phyloP scores from a whole-genome alignment of 2,329 filamentous ascomycete genomes.

The Stenocarpella maydis region DNA sequence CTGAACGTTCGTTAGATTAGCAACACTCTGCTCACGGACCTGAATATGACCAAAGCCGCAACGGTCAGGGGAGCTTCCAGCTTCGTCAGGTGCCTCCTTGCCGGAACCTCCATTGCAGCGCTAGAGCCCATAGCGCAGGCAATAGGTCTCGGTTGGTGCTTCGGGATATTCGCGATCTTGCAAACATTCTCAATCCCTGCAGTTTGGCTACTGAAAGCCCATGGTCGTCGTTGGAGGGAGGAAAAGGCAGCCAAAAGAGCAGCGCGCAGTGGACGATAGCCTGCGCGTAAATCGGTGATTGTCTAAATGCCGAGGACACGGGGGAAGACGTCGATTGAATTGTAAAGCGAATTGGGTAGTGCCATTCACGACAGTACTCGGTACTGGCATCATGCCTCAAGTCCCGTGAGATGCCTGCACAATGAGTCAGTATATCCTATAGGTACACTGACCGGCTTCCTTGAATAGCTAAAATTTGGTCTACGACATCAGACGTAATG shows the following conservation, averaged over 20 bases:
- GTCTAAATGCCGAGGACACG: too few species aligned
- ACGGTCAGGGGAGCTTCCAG: not conserved
- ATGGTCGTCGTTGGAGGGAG: not conserved
- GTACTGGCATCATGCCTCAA: too few species aligned
- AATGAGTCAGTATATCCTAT: too few species aligned
- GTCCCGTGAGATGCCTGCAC: too few species aligned
- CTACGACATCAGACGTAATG: too few species aligned
- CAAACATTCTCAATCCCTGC: not conserved
- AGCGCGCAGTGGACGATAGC: not conserved
- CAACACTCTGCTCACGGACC: slow-evolving; percentile 4
- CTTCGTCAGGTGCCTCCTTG: slow-evolving; percentile 3
- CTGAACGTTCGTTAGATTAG: not conserved
- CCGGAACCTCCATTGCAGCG: not conserved
- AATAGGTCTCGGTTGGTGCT: not conserved
- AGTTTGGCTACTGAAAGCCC: slow-evolving; percentile 1
- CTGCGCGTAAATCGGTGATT: too few species aligned
- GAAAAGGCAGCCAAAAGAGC: not conserved
- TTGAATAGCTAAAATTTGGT: too few species aligned
- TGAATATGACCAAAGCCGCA: not conserved
- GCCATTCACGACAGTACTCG: too few species aligned
- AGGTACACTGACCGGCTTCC: too few species aligned
- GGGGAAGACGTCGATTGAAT: too few species aligned
- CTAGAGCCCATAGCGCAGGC: not conserved
- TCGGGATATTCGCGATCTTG: not conserved
- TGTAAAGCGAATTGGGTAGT: too few species aligned